Evolutionary conservation across 306 rosid genomes (phyloP).

Genomic region (Citrullus colocynthis): DNA sequence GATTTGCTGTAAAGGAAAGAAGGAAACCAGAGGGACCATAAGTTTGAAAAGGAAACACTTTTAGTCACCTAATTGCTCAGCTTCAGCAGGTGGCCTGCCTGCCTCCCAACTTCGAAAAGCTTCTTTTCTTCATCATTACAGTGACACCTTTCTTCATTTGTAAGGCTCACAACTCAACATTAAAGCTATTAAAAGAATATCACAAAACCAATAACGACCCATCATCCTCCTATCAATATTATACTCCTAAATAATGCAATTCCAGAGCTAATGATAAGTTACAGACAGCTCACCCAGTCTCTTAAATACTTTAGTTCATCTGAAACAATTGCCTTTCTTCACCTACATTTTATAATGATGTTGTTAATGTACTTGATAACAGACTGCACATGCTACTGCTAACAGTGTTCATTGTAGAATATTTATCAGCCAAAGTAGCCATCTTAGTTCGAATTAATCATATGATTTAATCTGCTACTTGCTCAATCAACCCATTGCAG

Average conservation of each 20-base stretch:
- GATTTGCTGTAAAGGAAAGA: conserved; percentile 10
- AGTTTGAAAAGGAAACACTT: not conserved
- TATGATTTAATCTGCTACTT: not conserved
- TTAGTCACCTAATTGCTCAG: not conserved
- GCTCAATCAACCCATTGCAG: not conserved
- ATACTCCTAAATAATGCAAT: not conserved
- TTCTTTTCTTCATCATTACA: conserved; percentile 1
- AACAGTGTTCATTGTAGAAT: not conserved
- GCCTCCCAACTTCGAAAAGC: conserved; percentile 3
- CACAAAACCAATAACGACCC: conserved; percentile 5
- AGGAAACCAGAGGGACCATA: not conserved
- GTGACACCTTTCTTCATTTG: conserved; percentile 9
- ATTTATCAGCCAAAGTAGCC: not conserved
- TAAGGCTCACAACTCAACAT: not conserved
- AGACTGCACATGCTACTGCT: not conserved
- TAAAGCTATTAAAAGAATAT: not conserved
- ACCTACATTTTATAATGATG: not conserved
- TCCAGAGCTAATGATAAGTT: not conserved
- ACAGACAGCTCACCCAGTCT: conserved; percentile 2
- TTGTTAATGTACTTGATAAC: not conserved
- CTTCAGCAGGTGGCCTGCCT: conserved; percentile 9
- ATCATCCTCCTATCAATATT: not conserved
- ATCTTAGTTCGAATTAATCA: not conserved
- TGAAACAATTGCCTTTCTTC: not conserved
- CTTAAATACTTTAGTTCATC: not conserved